Evolutionary conservation across 805 yeast genomes (phyloP).

Genomic region (Candida odintsovae): DNA sequence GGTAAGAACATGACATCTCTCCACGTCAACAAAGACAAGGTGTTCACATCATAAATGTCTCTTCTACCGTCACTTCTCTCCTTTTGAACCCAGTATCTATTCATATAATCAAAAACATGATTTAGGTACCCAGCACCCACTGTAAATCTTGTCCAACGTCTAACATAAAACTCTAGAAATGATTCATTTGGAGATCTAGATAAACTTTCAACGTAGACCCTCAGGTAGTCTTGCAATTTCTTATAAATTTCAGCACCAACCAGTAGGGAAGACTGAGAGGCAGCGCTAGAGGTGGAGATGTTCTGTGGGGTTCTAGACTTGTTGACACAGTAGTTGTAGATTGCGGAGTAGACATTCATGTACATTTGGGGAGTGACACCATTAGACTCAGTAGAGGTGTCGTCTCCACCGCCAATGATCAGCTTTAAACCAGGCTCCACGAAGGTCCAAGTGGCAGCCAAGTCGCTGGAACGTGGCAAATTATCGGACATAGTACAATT

Average conservation of each 20-base stretch:
- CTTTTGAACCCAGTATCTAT: constrained; percentile 95
- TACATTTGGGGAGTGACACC: constrained; percentile 69
- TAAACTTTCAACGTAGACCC: constrained; percentile 48
- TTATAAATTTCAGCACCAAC: constrained; percentile 89
- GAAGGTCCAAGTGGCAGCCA: constrained; percentile 68
- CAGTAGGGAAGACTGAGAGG: constrained; percentile 37
- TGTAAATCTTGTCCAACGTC: constrained; percentile 83
- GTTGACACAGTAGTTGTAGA: constrained; percentile 88
- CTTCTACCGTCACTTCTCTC: constrained; percentile 91
- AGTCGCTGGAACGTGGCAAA: constrained; percentile 53
- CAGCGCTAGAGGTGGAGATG: constrained; percentile 17
- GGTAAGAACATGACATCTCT: constrained; percentile 71
- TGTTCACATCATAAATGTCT: constrained; percentile 86
- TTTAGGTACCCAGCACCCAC: constrained; percentile 89
- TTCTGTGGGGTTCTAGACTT: constrained; percentile 51
- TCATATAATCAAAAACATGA: constrained; percentile 92
- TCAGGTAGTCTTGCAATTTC: constrained; percentile 62
- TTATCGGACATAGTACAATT: constrained; percentile 13
- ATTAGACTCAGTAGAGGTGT: constrained; percentile 29
- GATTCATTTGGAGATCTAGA: constrained; percentile 52
- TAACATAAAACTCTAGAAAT: constrained; percentile 76
- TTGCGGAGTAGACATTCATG: constrained; percentile 87
- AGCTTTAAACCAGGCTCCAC: constrained; percentile 72
- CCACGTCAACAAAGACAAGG: constrained; percentile 86
- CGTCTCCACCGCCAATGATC: constrained; percentile 61